These are phyloP conservation scores for Lentinula lateritia DNA, from an alignment of 768 basidiomycete genomes.

Conservation along the genomic window DNA sequence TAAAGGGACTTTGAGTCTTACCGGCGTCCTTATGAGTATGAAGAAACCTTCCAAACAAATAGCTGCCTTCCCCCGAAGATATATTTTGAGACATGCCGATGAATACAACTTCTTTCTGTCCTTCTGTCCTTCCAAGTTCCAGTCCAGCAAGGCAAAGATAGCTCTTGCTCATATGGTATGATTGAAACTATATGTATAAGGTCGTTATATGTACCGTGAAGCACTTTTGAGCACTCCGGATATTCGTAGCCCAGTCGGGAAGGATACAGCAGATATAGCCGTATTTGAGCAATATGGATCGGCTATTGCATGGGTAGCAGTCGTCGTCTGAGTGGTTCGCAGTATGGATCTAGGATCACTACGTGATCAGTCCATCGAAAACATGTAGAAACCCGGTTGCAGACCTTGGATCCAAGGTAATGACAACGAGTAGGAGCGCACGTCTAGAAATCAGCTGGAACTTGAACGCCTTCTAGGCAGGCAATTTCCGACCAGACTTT, in stretches of 20 bases:
- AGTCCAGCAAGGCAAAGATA: neutral
- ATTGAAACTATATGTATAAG: neutral
- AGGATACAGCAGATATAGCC: neutral
- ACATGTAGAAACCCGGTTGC: neutral
- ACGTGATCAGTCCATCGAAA: neutral
- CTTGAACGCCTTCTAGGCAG: slow-evolving; percentile 54
- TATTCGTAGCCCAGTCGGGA: neutral
- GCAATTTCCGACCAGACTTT: slow-evolving; percentile 63
- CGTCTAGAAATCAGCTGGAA: slow-evolving; percentile 40
- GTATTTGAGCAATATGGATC: neutral
- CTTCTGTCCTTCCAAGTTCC: neutral
- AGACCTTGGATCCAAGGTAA: neutral
- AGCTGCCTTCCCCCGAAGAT: neutral
- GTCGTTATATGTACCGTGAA: neutral
- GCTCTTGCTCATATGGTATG: neutral
- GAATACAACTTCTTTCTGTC: neutral
- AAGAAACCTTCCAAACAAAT: neutral
- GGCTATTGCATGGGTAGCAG: neutral
- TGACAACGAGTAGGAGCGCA: slow-evolving; percentile 1
- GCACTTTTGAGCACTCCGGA: neutral
- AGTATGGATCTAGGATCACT: neutral
- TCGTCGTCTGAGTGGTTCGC: neutral
- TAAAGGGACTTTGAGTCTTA: neutral
- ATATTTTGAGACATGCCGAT: neutral
- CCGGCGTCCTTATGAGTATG: neutral